phyloP scores from a whole-genome alignment of 345 rosid genomes.

The Pugionium dolabratum region DNA sequence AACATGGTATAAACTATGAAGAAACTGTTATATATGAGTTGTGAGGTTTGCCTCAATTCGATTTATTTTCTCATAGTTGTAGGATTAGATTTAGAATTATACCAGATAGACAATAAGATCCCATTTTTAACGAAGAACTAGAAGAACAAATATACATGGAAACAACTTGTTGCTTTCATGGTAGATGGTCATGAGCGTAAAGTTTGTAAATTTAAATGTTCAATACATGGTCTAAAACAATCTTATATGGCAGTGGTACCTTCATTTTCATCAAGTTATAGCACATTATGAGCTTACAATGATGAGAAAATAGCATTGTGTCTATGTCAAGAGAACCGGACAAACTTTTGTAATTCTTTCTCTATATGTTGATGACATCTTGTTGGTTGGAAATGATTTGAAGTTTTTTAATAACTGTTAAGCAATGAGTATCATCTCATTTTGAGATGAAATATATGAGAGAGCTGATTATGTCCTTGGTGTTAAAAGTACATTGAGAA shows the following conservation, averaged over 20 bases:
- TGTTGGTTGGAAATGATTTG: neutral
- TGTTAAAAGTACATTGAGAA: neutral
- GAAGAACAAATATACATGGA: neutral
- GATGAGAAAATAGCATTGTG: neutral
- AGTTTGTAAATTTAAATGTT: neutral
- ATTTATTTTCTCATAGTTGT: neutral
- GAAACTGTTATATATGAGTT: neutral
- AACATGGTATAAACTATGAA: neutral
- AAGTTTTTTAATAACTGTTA: neutral
- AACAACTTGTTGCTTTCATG: neutral
- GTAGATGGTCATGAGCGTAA: neutral
- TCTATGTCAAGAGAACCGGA: constrained; percentile 10
- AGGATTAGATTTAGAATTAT: neutral
- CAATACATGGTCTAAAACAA: neutral
- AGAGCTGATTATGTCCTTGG: neutral
- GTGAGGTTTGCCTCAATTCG: constrained; percentile 17
- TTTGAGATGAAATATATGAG: constrained; percentile 9
- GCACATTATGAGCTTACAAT: constrained; percentile 6
- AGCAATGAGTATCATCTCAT: constrained; percentile 4
- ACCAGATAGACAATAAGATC: neutral
- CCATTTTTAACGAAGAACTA: neutral
- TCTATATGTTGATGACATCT: neutral
- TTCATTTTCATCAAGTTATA: neutral
- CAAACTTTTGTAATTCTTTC: neutral
- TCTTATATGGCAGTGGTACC: neutral